Conservation (phyloP, 2,329 filamentous ascomycete genomes). For the Aspergillus sojae region DNA sequence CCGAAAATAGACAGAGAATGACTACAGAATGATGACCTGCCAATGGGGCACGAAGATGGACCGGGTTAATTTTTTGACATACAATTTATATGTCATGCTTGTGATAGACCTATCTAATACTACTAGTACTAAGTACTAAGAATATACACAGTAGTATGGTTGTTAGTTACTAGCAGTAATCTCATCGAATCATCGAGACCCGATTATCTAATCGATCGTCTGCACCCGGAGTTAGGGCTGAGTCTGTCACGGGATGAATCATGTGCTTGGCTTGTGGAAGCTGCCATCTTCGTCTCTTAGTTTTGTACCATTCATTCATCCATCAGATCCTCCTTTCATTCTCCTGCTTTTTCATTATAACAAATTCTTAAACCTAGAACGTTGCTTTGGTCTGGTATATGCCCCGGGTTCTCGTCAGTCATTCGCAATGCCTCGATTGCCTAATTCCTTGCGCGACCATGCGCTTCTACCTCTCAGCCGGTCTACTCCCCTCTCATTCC, state of each 20-base stretch:
- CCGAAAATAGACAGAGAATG: not conserved
- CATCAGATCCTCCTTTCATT: not conserved
- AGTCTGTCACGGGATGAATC: not conserved
- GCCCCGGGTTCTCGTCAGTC: conserved; percentile 10
- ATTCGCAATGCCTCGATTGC: conserved; percentile 19
- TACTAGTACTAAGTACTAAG: too few relatives aligned
- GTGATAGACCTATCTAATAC: too few relatives aligned
- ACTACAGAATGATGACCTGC: not conserved
- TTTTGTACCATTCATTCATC: not conserved
- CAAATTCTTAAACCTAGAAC: not conserved
- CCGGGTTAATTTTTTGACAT: not conserved
- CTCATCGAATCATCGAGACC: not conserved
- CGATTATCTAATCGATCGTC: not conserved
- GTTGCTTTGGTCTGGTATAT: conserved; percentile 15
- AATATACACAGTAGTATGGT: too few relatives aligned
- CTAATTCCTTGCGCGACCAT: conserved; percentile 26
- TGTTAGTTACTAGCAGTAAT: not conserved
- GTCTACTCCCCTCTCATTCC: conserved; percentile 10
- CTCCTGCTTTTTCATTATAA: not conserved
- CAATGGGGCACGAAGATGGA: conserved; percentile 1
- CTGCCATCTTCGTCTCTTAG: not conserved
- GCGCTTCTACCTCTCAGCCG: conserved; percentile 22
- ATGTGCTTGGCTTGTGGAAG: not conserved
- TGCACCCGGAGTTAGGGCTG: not conserved
- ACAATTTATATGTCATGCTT: too few relatives aligned